phyloP scores from a whole-genome alignment of 176 grass and related monocot genomes.

The Ensete glaucum region DNA sequence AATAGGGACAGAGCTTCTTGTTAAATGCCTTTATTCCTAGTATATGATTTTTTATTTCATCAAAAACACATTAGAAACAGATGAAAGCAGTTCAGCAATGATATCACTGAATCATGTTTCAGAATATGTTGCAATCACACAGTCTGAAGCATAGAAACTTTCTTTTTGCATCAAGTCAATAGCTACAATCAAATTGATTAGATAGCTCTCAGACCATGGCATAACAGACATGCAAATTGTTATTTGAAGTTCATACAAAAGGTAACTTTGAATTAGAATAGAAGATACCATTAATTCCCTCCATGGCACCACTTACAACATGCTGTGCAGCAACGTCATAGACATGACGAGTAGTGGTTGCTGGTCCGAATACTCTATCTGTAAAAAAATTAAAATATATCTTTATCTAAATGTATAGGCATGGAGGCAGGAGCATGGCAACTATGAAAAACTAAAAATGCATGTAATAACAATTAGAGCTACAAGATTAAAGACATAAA shows the following conservation, averaged over 20 bases:
- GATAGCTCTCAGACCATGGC: too few species aligned
- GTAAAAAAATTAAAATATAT: conserved; percentile 14
- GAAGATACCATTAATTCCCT: conserved; percentile 90
- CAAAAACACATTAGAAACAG: too few species aligned
- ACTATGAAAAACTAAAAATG: background rate
- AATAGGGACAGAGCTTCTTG: too few species aligned
- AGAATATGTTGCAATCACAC: too few species aligned
- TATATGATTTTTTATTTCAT: too few species aligned
- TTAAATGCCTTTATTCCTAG: too few species aligned
- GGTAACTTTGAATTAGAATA: conserved; percentile 20
- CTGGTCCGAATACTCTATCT: conserved; percentile 99
- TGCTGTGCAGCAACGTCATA: conserved; percentile 91
- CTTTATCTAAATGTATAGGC: background rate
- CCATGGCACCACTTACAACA: conserved; percentile 93
- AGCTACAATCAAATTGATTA: too few species aligned
- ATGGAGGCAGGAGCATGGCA: background rate
- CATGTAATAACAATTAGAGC: background rate
- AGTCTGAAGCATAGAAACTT: too few species aligned
- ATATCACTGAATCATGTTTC: too few species aligned
- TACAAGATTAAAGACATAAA: background rate
- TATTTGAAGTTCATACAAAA: background rate
- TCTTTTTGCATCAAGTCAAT: too few species aligned
- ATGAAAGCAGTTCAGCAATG: too few species aligned
- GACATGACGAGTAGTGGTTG: conserved; percentile 80
- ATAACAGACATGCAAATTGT: too few species aligned